A percentile compares a stretch with the other conserved stretches of the same genome.
phyloP scores from a whole-genome alignment of 148 eudicot species.

The Amaranthus cruentus region DNA sequence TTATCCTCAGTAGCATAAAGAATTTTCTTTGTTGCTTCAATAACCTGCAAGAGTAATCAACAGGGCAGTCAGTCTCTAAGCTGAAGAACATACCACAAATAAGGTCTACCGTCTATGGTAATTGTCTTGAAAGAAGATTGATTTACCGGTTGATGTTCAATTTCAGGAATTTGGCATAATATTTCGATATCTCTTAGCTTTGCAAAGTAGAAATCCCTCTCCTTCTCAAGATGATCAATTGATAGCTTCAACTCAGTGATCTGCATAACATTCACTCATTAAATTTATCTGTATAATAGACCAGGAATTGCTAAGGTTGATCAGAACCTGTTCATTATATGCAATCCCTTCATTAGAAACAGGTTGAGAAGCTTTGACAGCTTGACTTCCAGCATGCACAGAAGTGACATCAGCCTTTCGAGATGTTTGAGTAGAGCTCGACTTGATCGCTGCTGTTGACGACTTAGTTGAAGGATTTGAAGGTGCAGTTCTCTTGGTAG shows the following conservation, averaged over 20 bases:
- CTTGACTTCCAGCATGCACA: slow-evolving; percentile 34
- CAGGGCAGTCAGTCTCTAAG: neutral
- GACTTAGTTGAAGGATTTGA: slow-evolving; percentile 49
- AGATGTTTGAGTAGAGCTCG: slow-evolving; percentile 43
- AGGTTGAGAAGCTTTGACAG: slow-evolving; percentile 54
- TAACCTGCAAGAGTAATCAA: slow-evolving; percentile 39
- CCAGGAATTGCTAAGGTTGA: neutral
- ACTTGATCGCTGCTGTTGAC: slow-evolving; percentile 40
- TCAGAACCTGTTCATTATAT: slow-evolving; percentile 62
- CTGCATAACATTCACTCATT: slow-evolving; percentile 32
- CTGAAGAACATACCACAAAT: neutral
- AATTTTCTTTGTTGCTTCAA: slow-evolving; percentile 67
- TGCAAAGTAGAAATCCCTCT: slow-evolving; percentile 88
- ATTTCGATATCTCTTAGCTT: slow-evolving; percentile 88
- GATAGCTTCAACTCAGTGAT: slow-evolving; percentile 81
- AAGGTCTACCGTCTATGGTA: neutral
- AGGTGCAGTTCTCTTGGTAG: slow-evolving; percentile 49
- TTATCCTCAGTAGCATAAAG: slow-evolving; percentile 70
- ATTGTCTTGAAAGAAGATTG: slow-evolving; percentile 4
- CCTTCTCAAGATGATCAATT: slow-evolving; percentile 82
- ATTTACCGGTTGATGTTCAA: slow-evolving; percentile 61
- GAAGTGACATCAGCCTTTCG: slow-evolving; percentile 49
- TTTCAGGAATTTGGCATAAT: slow-evolving; percentile 73
- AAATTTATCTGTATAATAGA: neutral
- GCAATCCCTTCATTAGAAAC: slow-evolving; percentile 40